Evolutionary conservation across 257 asterid species (phyloP).

Genomic region (Fraxinus excelsior): DNA sequence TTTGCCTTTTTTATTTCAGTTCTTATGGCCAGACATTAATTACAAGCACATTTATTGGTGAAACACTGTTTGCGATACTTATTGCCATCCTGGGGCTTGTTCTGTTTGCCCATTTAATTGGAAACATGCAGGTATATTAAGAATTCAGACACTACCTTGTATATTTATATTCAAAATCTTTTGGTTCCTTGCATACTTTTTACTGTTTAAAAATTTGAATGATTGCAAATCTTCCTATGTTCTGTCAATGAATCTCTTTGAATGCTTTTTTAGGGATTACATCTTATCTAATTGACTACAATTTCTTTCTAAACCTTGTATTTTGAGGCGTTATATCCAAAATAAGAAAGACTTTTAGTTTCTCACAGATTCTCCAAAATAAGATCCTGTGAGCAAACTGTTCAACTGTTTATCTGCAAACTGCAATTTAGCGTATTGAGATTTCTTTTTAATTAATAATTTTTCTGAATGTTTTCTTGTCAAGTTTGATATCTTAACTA

Average conservation of each 20-base stretch:
- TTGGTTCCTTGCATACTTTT: not conserved
- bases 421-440: not conserved
- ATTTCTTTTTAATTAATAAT: not conserved
- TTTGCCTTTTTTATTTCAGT: conserved; percentile 42
- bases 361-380: not conserved
- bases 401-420: too few relatives aligned
- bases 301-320: not conserved
- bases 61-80: conserved; percentile 76
- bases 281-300: not conserved
- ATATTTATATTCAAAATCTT: not conserved
- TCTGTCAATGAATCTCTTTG: not conserved
- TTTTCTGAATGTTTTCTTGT: not conserved
- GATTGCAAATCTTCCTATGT: not conserved
- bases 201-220: not conserved
- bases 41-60: conserved; percentile 81
- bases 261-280: too few relatives aligned
- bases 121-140: conserved; percentile 83
- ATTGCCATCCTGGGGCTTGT: conserved; percentile 87
- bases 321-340: not conserved
- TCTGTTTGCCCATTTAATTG: conserved; percentile 85
- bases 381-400: too few relatives aligned
- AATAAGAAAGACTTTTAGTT: not conserved
- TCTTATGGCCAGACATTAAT: conserved; percentile 78
- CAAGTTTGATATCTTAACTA: conserved; percentile 10
- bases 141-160: not conserved